Conservation (phyloP, 2,329 filamentous ascomycete species). For the Penicillium sp. region DNA sequence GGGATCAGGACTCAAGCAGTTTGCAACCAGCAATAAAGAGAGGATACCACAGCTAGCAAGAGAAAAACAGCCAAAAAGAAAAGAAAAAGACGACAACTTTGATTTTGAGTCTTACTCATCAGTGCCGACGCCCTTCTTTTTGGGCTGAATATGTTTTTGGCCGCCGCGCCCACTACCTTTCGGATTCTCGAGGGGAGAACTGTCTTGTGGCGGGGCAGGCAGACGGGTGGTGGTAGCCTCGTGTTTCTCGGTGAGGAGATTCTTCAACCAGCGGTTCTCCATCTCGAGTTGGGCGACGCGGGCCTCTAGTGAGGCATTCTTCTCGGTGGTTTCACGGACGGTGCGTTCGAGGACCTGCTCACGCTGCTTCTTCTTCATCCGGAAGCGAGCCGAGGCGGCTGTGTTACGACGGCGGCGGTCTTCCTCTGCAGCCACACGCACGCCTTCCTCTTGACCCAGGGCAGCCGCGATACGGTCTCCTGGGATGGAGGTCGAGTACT, state of each 20-base stretch:
- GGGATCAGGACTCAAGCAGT: slow-evolving; percentile 3
- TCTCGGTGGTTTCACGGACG: slow-evolving; percentile 81
- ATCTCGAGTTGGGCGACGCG: slow-evolving; percentile 78
- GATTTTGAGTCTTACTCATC: slow-evolving; percentile 29
- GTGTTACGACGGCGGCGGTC: slow-evolving; percentile 90
- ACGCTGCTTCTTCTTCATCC: slow-evolving; percentile 94
- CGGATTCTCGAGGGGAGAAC: slow-evolving; percentile 20
- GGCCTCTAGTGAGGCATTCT: slow-evolving; percentile 73
- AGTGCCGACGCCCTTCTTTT: slow-evolving; percentile 45
- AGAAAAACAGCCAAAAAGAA: slow-evolving; percentile 8
- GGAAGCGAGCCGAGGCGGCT: slow-evolving; percentile 84
- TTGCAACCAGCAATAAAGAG: not conserved
- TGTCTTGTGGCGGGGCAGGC: slow-evolving; percentile 30
- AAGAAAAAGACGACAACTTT: slow-evolving; percentile 18
- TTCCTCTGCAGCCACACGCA: slow-evolving; percentile 78
- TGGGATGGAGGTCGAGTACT: slow-evolving; percentile 45
- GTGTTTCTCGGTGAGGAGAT: slow-evolving; percentile 80
- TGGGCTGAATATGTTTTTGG: slow-evolving; percentile 44
- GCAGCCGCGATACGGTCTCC: slow-evolving; percentile 49
- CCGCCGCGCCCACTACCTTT: slow-evolving; percentile 29
- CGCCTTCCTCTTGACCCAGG: slow-evolving; percentile 69
- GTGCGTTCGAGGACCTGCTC: slow-evolving; percentile 83
- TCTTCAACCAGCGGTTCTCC: slow-evolving; percentile 82
- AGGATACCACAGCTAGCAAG: not conserved
- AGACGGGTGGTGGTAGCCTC: slow-evolving; percentile 39